Evolutionary conservation across 2,329 filamentous ascomycete genomes (phyloP).

Genomic region (Cladosporium sp.): DNA sequence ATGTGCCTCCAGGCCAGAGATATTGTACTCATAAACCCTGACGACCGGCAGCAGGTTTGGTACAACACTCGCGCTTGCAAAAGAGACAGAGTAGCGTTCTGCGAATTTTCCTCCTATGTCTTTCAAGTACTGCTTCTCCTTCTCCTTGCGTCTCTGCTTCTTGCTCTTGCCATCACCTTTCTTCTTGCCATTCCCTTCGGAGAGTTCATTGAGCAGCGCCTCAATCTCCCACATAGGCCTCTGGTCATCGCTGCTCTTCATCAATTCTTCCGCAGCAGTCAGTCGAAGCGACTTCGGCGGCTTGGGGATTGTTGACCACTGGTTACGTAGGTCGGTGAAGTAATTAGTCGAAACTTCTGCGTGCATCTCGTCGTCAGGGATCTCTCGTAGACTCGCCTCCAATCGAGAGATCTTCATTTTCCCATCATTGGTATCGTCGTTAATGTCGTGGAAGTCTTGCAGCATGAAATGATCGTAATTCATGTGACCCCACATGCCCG

Average conservation of each 20-base stretch:
- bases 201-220: conserved; percentile 21
- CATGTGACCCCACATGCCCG: conserved; percentile 87
- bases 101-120: conserved; percentile 75
- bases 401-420: conserved; percentile 29
- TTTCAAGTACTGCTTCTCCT: conserved; percentile 51
- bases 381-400: conserved; percentile 12
- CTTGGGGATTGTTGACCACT: conserved; percentile 74
- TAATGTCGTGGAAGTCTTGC: conserved; percentile 75
- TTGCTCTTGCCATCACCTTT: conserved; percentile 33
- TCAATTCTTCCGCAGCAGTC: background rate
- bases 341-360: conserved; percentile 71
- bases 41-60: conserved; percentile 89
- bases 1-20: conserved; percentile 64
- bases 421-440: conserved; percentile 51
- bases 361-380: conserved; percentile 48
- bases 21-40: conserved; percentile 84
- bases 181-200: conserved; percentile 22
- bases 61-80: conserved; percentile 82
- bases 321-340: conserved; percentile 67
- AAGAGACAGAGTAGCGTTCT: conserved; percentile 76
- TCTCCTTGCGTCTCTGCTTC: conserved; percentile 51
- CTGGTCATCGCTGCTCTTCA: conserved; percentile 7
- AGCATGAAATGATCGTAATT: conserved; percentile 97
- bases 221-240: conserved; percentile 10
- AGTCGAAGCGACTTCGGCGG: conserved; percentile 26